phyloP scores from a whole-genome alignment of 2,329 filamentous ascomycete species.

The Hymenoscyphus fructigenus region DNA sequence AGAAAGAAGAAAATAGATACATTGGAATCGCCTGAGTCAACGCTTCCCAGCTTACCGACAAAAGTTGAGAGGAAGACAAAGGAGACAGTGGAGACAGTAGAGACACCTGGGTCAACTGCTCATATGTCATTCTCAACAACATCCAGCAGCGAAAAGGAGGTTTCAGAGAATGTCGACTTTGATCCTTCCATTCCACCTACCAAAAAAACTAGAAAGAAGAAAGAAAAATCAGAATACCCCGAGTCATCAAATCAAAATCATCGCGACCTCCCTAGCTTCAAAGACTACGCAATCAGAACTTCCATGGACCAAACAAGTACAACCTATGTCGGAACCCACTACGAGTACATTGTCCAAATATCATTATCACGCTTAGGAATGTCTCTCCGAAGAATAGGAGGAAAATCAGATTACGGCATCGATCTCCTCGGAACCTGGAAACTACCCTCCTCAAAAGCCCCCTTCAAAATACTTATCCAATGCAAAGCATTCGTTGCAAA shows the following conservation, averaged over 20 bases:
- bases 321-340: slow-evolving; percentile 70
- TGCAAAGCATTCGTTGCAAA: slow-evolving; percentile 64
- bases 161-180: not conserved
- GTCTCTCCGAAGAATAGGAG: slow-evolving; percentile 62
- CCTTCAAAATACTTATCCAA: slow-evolving; percentile 56
- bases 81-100: not conserved
- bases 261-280: slow-evolving; percentile 62
- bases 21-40: slow-evolving; percentile 47
- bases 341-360: slow-evolving; percentile 67
- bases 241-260: slow-evolving; percentile 52
- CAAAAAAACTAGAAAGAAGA: not conserved
- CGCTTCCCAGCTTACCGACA: slow-evolving; percentile 16
- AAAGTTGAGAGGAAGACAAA: not conserved
- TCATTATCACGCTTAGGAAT: slow-evolving; percentile 61
- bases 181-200: not conserved
- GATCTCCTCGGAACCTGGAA: slow-evolving; percentile 73
- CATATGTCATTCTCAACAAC: not conserved
- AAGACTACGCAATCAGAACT: slow-evolving; percentile 57
- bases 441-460: slow-evolving; percentile 46
- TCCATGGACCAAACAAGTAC: slow-evolving; percentile 56
- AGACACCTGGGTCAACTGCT: not conserved
- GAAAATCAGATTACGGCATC: slow-evolving; percentile 67
- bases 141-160: not conserved
- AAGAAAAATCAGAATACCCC: slow-evolving; percentile 43
- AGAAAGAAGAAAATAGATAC: slow-evolving; percentile 5